Base-by-base conservation (phyloP, 139 green algal genomes). In the Chlorella sp. region DNA sequence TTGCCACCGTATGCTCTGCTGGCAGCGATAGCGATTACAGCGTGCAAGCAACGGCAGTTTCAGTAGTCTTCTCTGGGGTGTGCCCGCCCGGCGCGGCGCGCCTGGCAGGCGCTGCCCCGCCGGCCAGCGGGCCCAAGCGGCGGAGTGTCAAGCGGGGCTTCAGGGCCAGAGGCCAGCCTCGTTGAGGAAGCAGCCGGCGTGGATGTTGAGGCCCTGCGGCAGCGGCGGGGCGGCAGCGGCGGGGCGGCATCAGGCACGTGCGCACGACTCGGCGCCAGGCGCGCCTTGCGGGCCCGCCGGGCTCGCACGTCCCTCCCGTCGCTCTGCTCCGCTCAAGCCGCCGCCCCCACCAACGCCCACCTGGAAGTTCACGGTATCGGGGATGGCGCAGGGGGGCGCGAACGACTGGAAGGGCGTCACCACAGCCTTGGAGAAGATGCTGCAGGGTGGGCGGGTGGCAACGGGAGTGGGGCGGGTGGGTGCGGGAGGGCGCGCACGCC, bases 111-210 rank as follows among this genome's bases (percentile, higher is more conserved):
- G n/a, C n/a, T n/a, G n/a, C n/a, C n/a, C n/a, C n/a, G n/a, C n/a
- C n/a, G n/a, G n/a, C n/a, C n/a, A n/a, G n/a, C n/a, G n/a, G n/a
- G n/a, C n/a, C n/a, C n/a, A n/a, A n/a, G n/a, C n/a, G n/a, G n/a
- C n/a, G n/a, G n/a, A n/a, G n/a, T n/a, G n/a, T n/a, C n/a, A n/a
- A n/a, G n/a, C n/a, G n/a, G n/a, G n/a, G n/a, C n/a, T 80, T 90
- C 64, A 90, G 12, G 87, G 87, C 86, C 88, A 93, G 19, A 93
- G 83, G 59, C 63, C n/a, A n/a, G n/a, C n/a, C n/a, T n/a, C 67
- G 68, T 80, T 63, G 33, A 91, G 67, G 80, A 93, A 90, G 89
- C 89, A 94, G 56, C 83, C 86, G 23, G 89, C 90, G 27, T 82
- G 86, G 83, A 94, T 94, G n/a, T 73, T 76, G 48, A 94, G 73